Evolutionary conservation across 345 rosid species (phyloP).

Genomic region (Gossypium raimondii): DNA sequence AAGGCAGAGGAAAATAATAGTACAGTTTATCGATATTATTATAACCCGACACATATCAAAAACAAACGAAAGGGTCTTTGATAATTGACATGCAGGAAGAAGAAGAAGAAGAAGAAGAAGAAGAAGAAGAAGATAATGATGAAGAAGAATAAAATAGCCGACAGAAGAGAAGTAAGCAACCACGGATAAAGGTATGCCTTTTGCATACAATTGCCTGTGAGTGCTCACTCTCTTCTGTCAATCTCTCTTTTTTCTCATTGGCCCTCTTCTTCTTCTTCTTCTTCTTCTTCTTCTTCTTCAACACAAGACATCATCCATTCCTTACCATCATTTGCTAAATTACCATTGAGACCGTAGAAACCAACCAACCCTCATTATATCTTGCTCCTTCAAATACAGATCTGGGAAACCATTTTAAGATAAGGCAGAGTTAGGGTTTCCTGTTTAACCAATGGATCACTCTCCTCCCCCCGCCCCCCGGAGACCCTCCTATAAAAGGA

Average conservation of each 20-base stretch:
- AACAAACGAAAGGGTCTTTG: not conserved
- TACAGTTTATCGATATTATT: not conserved
- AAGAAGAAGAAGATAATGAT: not conserved
- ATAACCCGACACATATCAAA: not conserved
- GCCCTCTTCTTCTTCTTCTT: not conserved
- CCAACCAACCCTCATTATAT: not conserved
- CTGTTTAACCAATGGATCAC: not conserved
- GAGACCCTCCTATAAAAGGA: too few relatives aligned
- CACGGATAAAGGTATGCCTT: conserved; percentile 41
- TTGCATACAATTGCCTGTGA: conserved; percentile 47
- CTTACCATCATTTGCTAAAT: not conserved
- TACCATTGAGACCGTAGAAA: not conserved
- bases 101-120: not conserved
- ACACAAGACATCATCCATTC: not conserved
- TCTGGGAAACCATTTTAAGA: conserved; percentile 3
- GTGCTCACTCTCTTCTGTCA: conserved; percentile 91
- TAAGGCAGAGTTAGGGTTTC: conserved; percentile 3
- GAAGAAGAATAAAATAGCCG: conserved; percentile 19
- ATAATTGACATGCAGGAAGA: not conserved
- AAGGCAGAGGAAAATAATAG: not conserved
- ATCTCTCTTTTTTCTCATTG: conserved; percentile 16
- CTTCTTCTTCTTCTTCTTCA: not conserved
- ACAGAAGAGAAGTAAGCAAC: conserved; percentile 63
- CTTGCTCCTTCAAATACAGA: not conserved
- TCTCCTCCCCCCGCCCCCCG: too few relatives aligned